These are phyloP conservation scores for Forsythia viridissima DNA, from an alignment of 257 asterid species.

Conservation along the genomic window DNA sequence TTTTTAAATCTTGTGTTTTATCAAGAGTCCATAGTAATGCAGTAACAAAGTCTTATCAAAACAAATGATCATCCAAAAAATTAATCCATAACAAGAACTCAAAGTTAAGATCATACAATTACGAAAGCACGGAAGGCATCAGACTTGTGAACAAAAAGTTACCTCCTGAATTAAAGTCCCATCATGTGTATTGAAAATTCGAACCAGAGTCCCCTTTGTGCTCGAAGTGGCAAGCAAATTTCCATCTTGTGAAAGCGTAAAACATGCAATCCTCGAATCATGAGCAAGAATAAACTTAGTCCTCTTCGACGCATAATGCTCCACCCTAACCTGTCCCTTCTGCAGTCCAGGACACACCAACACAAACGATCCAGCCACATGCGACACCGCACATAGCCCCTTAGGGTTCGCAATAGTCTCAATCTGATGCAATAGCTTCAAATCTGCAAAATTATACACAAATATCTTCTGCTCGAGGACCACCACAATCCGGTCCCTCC, in stretches of 20 bases:
- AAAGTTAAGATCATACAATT: not conserved
- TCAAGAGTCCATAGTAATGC: not conserved
- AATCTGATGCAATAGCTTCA: constrained; percentile 52
- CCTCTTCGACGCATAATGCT: constrained; percentile 62
- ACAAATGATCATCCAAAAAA: not conserved
- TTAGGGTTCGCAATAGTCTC: constrained; percentile 63
- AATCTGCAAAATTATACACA: constrained; percentile 45
- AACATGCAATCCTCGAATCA: constrained; percentile 51
- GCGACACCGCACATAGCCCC: constrained; percentile 74
- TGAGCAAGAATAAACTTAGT: constrained; percentile 66
- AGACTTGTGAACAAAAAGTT: not conserved
- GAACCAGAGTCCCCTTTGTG: constrained; percentile 62
- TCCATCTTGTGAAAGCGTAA: constrained; percentile 61
- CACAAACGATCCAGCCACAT: constrained; percentile 55
- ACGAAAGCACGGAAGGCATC: not conserved
- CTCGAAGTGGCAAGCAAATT: constrained; percentile 60
- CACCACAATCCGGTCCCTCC: constrained; percentile 55
- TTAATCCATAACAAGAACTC: not conserved
- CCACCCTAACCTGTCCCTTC: constrained; percentile 76
- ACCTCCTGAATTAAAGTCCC: constrained; percentile 74
- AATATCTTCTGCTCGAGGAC: constrained; percentile 45
- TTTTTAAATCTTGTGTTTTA: not conserved
- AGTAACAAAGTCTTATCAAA: not conserved
- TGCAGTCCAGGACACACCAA: constrained; percentile 68
- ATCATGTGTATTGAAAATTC: constrained; percentile 57